Conservation (phyloP, 23 red algal species). For the Pyropia yezoensis region DNA sequence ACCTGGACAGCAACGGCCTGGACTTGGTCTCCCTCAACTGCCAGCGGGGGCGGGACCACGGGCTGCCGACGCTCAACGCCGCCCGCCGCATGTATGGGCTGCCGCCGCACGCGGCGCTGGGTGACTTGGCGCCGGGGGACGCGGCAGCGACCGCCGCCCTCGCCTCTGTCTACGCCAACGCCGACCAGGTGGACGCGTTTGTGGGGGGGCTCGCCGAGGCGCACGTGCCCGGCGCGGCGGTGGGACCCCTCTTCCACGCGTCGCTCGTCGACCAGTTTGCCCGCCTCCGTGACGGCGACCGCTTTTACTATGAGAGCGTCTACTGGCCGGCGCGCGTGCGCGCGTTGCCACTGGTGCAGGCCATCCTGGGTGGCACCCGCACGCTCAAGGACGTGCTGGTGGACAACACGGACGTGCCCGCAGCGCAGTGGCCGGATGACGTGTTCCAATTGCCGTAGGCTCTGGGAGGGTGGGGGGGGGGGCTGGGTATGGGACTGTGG, state of each 20-base stretch:
- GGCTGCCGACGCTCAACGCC: conserved; percentile 12
- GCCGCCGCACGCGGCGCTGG: conserved; percentile 11
- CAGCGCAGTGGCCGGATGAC: too few relatives aligned
- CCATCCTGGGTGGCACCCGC: conserved; percentile 13
- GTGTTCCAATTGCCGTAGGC: too few relatives aligned
- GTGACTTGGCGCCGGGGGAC: conserved; percentile 9
- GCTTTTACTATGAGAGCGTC: conserved; percentile 64
- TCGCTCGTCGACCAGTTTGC: conserved; percentile 32
- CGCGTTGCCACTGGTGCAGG: conserved; percentile 22
- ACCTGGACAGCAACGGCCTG: conserved; percentile 18
- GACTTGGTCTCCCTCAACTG: conserved; percentile 54
- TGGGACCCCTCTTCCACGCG: conserved; percentile 41
- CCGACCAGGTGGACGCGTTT: conserved; percentile 26
- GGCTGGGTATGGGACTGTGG: too few relatives aligned
- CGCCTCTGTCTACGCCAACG: conserved; percentile 9
- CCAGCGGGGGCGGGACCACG: conserved; percentile 58
- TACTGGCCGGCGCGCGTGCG: conserved; percentile 30
- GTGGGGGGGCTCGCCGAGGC: conserved; percentile 37
- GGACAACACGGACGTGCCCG: conserved; percentile 5
- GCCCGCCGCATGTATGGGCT: conserved; percentile 12
- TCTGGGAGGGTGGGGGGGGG: too few relatives aligned
- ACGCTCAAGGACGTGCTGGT: conserved; percentile 10
- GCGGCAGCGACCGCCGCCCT: conserved; percentile 6
- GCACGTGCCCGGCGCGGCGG: conserved; percentile 14
- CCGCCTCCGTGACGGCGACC: conserved; percentile 51